Evolutionary conservation across 148 eudicot species (phyloP), one percentile per base, ranked within the genome.

Genomic region (Linanthus parryae): DNA sequence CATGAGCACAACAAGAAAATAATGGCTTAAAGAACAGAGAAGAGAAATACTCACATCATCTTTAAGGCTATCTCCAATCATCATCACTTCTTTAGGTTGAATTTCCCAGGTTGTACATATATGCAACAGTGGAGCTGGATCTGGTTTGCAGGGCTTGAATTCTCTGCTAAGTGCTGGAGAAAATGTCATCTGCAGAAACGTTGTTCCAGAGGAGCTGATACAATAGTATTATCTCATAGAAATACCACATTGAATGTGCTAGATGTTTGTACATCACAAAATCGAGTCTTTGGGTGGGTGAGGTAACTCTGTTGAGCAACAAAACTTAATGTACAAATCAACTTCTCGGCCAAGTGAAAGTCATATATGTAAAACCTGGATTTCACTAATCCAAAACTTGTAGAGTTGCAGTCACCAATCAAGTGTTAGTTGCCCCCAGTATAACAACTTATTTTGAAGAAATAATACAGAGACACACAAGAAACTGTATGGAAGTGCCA

Each of bases 61-160:
- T 68, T 87, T 87, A 54, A 92, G 94, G 72, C 98, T 92, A 66
- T 92, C 98, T 18, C 96, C 98, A 51, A 92, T 65, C 98, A 92
- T 92, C 71, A 92, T 72, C 33, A 92, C 94, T 74, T 92, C 96
- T 65, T 74, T 58, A 20, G 96, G 90, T 27, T 69, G 69, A 64
- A 92, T 60, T 15, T 61, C 77, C 98, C 98, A 92, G 14, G 62
- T 52, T 44, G 94, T 54, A 57, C 98, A 92, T 52, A 92, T 92
- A 60, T 87, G 98, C 43, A 87, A 66, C 22, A 92, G 69, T 18
- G 98, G 98, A 63, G 90, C 94, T 43, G 98, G 98, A 65, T 92
- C 82, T 28, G 98, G 98, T 71, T 92, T 92, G 61, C 64, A 92
- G 39, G 98, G 98, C 8, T 76, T 84, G 64, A 76, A 92, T 50